Evolutionary conservation across 768 basidiomycete species (phyloP).

Genomic region (Mycena albidolilacea): DNA sequence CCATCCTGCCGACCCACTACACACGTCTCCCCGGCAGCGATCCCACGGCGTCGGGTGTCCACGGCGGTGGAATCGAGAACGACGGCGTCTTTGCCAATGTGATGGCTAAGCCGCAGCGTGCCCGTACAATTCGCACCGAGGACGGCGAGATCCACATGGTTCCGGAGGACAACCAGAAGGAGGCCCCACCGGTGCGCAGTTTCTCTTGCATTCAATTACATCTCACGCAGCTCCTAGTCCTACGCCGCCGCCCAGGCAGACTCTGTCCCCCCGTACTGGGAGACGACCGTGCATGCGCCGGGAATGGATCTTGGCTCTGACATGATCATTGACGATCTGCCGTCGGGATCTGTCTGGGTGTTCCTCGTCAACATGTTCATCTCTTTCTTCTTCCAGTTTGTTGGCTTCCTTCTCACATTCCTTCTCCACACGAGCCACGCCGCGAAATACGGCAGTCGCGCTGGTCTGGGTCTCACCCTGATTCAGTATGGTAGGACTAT

Average conservation of each 20-base stretch:
- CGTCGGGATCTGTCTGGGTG: constrained; percentile 81
- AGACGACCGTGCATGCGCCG: constrained; percentile 93
- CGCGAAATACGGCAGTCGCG: constrained; percentile 92
- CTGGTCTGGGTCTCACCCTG: constrained; percentile 94
- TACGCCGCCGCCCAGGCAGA: constrained; percentile 92
- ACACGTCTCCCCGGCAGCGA: constrained; percentile 57
- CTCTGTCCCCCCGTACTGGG: constrained; percentile 96
- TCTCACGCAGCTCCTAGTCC: constrained; percentile 62
- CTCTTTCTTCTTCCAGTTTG: constrained; percentile 97
- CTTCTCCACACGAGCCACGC: constrained; percentile 94
- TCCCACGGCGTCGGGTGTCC: constrained; percentile 50
- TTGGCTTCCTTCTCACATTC: constrained; percentile 94
- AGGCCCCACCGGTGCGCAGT: constrained; percentile 85
- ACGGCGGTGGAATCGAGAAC: constrained; percentile 85
- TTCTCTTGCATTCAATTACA: background rate
- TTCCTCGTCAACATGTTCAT: constrained; percentile 87
- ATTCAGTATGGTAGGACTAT: constrained; percentile 78
- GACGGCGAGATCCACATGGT: constrained; percentile 74
- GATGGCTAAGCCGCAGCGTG: constrained; percentile 83
- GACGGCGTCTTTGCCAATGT: constrained; percentile 98
- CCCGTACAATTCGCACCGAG: constrained; percentile 61
- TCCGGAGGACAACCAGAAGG: constrained; percentile 87
- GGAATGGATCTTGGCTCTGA: constrained; percentile 60
- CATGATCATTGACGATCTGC: constrained; percentile 94
- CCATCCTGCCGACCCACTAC: constrained; percentile 78